These are phyloP conservation scores for Trichophyton mentagrophytes DNA, from an alignment of 2,329 filamentous ascomycete species.

Conservation along the genomic window DNA sequence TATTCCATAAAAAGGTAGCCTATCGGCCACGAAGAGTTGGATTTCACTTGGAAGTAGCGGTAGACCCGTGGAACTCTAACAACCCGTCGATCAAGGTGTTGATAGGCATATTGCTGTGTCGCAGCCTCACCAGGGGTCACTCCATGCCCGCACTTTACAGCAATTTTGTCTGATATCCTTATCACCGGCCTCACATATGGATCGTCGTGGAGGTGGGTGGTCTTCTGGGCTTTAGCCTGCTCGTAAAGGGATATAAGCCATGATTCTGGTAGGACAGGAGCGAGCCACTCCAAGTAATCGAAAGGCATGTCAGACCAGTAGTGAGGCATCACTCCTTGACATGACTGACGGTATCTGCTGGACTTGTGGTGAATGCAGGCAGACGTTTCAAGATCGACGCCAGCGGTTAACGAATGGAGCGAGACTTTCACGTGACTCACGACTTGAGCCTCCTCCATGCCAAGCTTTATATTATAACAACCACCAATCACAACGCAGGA, in stretches of 20 bases:
- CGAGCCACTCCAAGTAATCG: background rate
- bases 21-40: slow-evolving; percentile 1
- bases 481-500: too few relatives aligned
- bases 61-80: slow-evolving; percentile 16
- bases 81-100: slow-evolving; percentile 12
- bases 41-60: slow-evolving; percentile 14
- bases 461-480: too few relatives aligned
- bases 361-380: too few relatives aligned
- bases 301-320: too few relatives aligned
- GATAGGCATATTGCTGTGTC: slow-evolving; percentile 15
- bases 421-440: too few relatives aligned
- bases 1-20: slow-evolving; percentile 21
- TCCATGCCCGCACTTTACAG: slow-evolving; percentile 14
- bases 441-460: too few relatives aligned
- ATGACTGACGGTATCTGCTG: too few relatives aligned
- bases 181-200: slow-evolving; percentile 8
- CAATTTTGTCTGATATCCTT: slow-evolving; percentile 12
- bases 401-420: too few relatives aligned
- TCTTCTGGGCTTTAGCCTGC: background rate
- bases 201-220: background rate
- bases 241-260: slow-evolving; percentile 4
- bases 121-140: slow-evolving; percentile 10
- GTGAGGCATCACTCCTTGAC: too few relatives aligned
- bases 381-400: too few relatives aligned
- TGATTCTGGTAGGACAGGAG: background rate